These are phyloP conservation scores for Acacia pycnantha DNA, from an alignment of 331 rosid genomes.

Conservation along the genomic window DNA sequence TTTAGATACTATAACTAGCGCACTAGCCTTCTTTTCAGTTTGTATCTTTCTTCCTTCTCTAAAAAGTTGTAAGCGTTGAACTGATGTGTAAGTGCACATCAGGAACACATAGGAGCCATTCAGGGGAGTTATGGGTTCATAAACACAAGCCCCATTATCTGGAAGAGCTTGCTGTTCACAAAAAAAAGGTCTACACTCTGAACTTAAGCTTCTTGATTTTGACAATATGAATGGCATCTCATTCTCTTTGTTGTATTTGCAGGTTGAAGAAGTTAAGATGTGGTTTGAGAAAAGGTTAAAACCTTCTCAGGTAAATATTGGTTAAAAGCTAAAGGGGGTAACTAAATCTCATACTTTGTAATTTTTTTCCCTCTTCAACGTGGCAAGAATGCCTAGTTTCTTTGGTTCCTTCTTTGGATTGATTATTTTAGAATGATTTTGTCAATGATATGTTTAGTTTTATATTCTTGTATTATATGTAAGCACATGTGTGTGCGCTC, in stretches of 20 bases:
- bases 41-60: not conserved
- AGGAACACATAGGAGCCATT: conserved; percentile 46
- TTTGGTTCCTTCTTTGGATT: not conserved
- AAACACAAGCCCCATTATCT: conserved; percentile 71
- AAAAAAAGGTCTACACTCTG: conserved; percentile 65
- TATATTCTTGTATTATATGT: not conserved
- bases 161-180: conserved; percentile 89
- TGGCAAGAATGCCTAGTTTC: conserved; percentile 9
- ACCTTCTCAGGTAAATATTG: conserved; percentile 57
- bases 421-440: not conserved
- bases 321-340: conserved; percentile 1
- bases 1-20: not conserved
- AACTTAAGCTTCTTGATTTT: conserved; percentile 18
- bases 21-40: not conserved
- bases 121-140: conserved; percentile 74
- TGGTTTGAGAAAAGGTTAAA: conserved; percentile 86
- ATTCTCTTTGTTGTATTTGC: conserved; percentile 29
- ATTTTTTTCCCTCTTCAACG: not conserved
- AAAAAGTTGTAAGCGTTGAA: conserved; percentile 20
- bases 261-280: conserved; percentile 78
- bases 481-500: not conserved
- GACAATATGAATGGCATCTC: conserved; percentile 16
- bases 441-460: not conserved
- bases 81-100: conserved; percentile 21
- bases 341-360: not conserved